Base-by-base conservation (phyloP, 1,284 basidiomycete species). In the Ceratobasidium sp. region DNA sequence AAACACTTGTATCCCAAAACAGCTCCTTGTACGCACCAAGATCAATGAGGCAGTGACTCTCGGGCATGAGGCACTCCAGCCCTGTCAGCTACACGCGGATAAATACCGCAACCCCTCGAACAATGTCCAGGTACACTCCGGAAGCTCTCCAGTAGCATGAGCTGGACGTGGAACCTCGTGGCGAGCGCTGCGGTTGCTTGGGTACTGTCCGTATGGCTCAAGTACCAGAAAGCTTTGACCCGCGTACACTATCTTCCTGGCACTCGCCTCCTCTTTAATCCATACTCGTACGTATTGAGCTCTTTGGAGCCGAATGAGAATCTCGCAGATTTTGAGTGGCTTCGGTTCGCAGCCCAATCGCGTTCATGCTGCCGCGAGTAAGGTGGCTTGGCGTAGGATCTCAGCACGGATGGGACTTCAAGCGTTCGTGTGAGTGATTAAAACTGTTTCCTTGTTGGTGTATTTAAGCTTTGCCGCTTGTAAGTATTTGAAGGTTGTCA, bases 401-500 rank as follows among this genome's bases (percentile, higher is more conserved):
- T 23, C 12, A 12, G 28, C 39, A 34, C 23, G 2, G 3, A 3
- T 65, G 61, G 61, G 8, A 36, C 12, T 39, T 58, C 18, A 34
- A 39, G 21, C n/a, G 32, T 58, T 58, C 57, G 4, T 10, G 57
- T 58, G 18, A 58, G 57, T 41, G 3, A n/a, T 50, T 50, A 32
- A n/a, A n/a, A n/a, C n/a, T n/a, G n/a, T n/a, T n/a, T n/a, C n/a
- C n/a, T n/a, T n/a, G n/a, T n/a, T n/a, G 16, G 9, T 2, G 18
- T 62, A 16, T 30, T 16, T 34, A 16, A 62, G 8, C 8, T 28
- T 1, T n/a, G n/a, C n/a, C 16, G 6, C 23, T 50, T 12, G 12
- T 23, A 65, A 45, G 61, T 52, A 18, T 65, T 52, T 39, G 45
- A 65, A 26, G 48, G 18, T 26, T 50, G 48, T 23, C 23, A 45